phyloP scores from a whole-genome alignment of 2,329 filamentous ascomycete genomes.

The Onygena corvina region DNA sequence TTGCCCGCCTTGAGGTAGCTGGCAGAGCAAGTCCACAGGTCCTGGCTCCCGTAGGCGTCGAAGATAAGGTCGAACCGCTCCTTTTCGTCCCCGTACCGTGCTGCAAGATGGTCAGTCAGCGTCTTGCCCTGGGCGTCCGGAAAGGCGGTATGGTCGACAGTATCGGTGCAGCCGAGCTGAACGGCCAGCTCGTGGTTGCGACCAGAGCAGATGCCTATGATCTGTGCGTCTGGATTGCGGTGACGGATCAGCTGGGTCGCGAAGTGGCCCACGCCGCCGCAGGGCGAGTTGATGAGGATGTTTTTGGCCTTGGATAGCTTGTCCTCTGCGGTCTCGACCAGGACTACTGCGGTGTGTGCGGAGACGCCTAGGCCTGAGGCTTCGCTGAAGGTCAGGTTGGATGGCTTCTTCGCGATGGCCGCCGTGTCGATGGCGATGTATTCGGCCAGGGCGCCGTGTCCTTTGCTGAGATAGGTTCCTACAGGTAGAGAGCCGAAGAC shows the following conservation, averaged over 20 bases:
- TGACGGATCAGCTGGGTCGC: constrained; percentile 11
- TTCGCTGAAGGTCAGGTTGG: constrained; percentile 7
- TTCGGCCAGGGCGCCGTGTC: constrained; percentile 10
- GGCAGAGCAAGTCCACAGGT: constrained; percentile 11
- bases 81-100: constrained; percentile 6
- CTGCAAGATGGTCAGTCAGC: constrained; percentile 5
- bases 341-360: constrained; percentile 9
- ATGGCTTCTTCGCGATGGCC: constrained; percentile 8
- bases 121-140: constrained; percentile 7
- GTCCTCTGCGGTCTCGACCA: constrained; percentile 9
- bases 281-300: constrained; percentile 13
- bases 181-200: constrained; percentile 10
- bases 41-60: constrained; percentile 13
- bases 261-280: constrained; percentile 13
- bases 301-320: constrained; percentile 8
- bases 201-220: constrained; percentile 12
- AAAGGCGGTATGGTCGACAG: constrained; percentile 12
- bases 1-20: constrained; percentile 11
- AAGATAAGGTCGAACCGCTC: constrained; percentile 12
- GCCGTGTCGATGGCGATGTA: constrained; percentile 12
- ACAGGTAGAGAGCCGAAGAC: constrained; percentile 15
- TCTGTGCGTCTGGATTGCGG: constrained; percentile 8
- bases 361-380: constrained; percentile 11
- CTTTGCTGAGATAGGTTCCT: constrained; percentile 8
- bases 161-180: constrained; percentile 12